Percentiles rank a stretch among this genome's conserved stretches.
Conservation (phyloP, 192 early-diverging fungal genomes). For the Backusella macrospora region DNA sequence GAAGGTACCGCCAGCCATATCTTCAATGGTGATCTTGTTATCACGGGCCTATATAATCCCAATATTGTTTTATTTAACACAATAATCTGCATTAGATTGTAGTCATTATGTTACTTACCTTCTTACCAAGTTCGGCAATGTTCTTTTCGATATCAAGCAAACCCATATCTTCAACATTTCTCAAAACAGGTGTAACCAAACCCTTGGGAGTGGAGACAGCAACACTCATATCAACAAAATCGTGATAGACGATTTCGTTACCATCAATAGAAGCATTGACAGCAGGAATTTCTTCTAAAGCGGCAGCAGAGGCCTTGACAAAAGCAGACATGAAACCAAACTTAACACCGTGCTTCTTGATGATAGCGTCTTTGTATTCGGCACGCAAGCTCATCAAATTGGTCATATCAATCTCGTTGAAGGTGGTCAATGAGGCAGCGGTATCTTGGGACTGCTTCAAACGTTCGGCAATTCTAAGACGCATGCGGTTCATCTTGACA, state of each 20-base stretch:
- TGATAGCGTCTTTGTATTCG: conserved; percentile 91
- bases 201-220: conserved; percentile 99
- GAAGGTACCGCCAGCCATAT: conserved; percentile 98
- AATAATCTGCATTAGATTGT: neutral
- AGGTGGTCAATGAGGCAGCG: conserved; percentile 96
- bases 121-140: conserved; percentile 84
- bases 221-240: conserved; percentile 94
- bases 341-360: conserved; percentile 95
- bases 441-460: conserved; percentile 97
- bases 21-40: conserved; percentile 96
- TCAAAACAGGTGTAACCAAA: conserved; percentile 94
- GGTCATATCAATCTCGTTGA: conserved; percentile 99
- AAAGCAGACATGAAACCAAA: conserved; percentile 99
- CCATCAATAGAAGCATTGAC: conserved; percentile 97
- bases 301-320: conserved; percentile 86
- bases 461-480: conserved; percentile 88
- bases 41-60: conserved; percentile 74
- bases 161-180: conserved; percentile 86
- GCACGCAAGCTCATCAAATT: conserved; percentile 90
- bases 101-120: conserved; percentile 48
- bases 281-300: conserved; percentile 87
- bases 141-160: conserved; percentile 92
- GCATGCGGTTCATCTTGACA: conserved; percentile 98
- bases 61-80: neutral
- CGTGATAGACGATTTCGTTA: conserved; percentile 87